Evolutionary conservation across 2,329 filamentous ascomycete species (phyloP).

Genomic region (Akanthomyces muscarius): DNA sequence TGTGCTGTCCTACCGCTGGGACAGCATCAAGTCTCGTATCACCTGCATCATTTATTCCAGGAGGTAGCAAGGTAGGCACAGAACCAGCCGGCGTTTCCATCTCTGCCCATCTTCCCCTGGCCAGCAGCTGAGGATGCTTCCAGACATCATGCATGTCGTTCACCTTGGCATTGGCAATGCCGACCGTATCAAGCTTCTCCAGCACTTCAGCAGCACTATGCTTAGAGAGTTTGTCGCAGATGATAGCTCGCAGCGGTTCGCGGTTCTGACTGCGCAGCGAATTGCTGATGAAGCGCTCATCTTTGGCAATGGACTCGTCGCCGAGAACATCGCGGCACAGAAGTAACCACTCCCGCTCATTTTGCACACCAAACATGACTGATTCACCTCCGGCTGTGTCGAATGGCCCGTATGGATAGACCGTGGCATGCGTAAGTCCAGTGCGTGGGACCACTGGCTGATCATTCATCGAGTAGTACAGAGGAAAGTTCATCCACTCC

Average conservation of each 20-base stretch:
- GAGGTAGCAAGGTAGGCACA: conserved; percentile 47
- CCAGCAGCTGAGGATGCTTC: conserved; percentile 49
- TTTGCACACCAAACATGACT: conserved; percentile 56
- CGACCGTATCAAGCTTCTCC: conserved; percentile 40
- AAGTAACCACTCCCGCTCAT: conserved; percentile 52
- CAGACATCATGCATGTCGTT: conserved; percentile 53
- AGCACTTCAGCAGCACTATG: conserved; percentile 39
- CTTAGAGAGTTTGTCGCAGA: conserved; percentile 38
- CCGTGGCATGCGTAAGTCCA: conserved; percentile 50
- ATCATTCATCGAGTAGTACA: conserved; percentile 49
- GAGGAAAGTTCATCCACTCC: conserved; percentile 56
- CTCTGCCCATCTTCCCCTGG: conserved; percentile 48
- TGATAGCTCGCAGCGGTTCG: conserved; percentile 41
- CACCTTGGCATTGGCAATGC: conserved; percentile 52
- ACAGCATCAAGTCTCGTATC: conserved; percentile 40
- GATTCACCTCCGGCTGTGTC: conserved; percentile 42
- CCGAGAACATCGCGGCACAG: conserved; percentile 45
- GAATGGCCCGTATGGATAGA: conserved; percentile 56
- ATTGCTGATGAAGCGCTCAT: conserved; percentile 46
- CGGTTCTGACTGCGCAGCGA: conserved; percentile 44
- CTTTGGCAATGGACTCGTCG: conserved; percentile 37
- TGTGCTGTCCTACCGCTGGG: conserved; percentile 48
- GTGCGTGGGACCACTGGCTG: conserved; percentile 40
- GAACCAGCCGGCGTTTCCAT: conserved; percentile 43
- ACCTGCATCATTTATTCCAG: conserved; percentile 33